Conservation (phyloP, 2,329 filamentous ascomycete species). For the Chalaropsis ovoidea region DNA sequence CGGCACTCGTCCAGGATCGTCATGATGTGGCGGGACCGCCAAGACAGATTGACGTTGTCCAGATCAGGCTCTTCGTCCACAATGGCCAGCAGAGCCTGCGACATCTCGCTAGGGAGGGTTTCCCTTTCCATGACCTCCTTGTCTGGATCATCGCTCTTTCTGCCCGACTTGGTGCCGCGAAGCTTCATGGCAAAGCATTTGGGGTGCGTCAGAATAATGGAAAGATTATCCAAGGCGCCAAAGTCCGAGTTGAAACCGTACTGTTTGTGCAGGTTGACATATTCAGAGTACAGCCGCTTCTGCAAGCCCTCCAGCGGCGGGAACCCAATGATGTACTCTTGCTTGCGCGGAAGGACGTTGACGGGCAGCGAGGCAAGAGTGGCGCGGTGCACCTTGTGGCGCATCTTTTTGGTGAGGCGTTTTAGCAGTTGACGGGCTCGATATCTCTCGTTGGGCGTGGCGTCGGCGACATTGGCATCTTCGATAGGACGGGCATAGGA, state of each 20-base stretch:
- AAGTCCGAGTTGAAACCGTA: slow-evolving; percentile 29
- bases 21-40: slow-evolving; percentile 33
- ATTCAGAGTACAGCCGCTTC: slow-evolving; percentile 47
- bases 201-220: slow-evolving; percentile 45
- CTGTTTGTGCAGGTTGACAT: slow-evolving; percentile 30
- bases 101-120: slow-evolving; percentile 16
- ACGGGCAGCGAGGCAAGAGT: slow-evolving; percentile 54
- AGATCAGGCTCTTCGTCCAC: slow-evolving; percentile 19
- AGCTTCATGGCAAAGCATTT: slow-evolving; percentile 37
- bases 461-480: slow-evolving; percentile 58
- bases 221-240: slow-evolving; percentile 35
- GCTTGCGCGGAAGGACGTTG: slow-evolving; percentile 60
- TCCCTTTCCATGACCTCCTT: slow-evolving; percentile 11
- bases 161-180: slow-evolving; percentile 23
- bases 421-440: slow-evolving; percentile 55
- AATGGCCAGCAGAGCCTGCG: slow-evolving; percentile 10
- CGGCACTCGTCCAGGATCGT: slow-evolving; percentile 57
- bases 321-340: slow-evolving; percentile 70
- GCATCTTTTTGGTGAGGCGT: slow-evolving; percentile 60
- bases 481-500: slow-evolving; percentile 67
- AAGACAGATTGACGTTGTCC: slow-evolving; percentile 38
- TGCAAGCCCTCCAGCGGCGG: slow-evolving; percentile 56
- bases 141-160: background rate
- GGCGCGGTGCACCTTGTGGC: slow-evolving; percentile 66
- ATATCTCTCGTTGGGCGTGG: slow-evolving; percentile 44